Base-by-base conservation (phyloP, 2,329 filamentous ascomycete species). In the Penicillium sp. region DNA sequence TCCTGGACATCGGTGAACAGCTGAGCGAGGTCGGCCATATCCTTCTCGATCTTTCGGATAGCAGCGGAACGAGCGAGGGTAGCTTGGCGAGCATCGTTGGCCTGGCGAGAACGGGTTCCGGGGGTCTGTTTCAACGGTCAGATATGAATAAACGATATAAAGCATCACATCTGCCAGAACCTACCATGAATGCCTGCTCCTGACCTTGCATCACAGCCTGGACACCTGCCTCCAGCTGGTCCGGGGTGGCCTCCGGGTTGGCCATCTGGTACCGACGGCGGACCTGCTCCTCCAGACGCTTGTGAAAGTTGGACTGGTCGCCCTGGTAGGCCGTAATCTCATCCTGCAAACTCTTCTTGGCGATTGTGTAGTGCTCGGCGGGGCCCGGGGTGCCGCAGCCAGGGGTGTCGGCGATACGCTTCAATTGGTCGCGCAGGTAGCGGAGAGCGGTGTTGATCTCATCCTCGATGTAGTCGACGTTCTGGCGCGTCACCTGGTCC, bases 261-360 rank as follows among this genome's bases (percentile, higher is more conserved):
- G 95, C 93, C 73, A 98, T 97, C 60, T 90, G 86, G 78, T 96
- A 96, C 75, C 97, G 92, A 57, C 95, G 86, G 66, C 88, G 90
- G 79, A 96, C 90, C 77, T 96, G 91, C 52, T 92, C 90, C 74
- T 91, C 85, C 35, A 91, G 87, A 67, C 89, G 88, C 77, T 90
- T 90, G 73, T 90, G 86, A 83, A 93, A 96, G 22, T 88, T 84
- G 1, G 86, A 86, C 77, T 98, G 93, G 57, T 91, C 83, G 65
- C 87, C 84, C 77, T 95, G 91, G 81, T 93, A 97, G 62, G 87
- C 81, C 67, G 90, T 86, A 75, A 96, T 94, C 60, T 91, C 90
- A 47, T 84, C 81, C 81, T 94, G 93, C 67, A 97, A 83, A 58
- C 89, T 86, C 54, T 90, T 86, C 75, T 96, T 91, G 48, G 95